Evolutionary conservation across 2,329 filamentous ascomycete genomes (phyloP).

Genomic region (Verticillium longisporum): DNA sequence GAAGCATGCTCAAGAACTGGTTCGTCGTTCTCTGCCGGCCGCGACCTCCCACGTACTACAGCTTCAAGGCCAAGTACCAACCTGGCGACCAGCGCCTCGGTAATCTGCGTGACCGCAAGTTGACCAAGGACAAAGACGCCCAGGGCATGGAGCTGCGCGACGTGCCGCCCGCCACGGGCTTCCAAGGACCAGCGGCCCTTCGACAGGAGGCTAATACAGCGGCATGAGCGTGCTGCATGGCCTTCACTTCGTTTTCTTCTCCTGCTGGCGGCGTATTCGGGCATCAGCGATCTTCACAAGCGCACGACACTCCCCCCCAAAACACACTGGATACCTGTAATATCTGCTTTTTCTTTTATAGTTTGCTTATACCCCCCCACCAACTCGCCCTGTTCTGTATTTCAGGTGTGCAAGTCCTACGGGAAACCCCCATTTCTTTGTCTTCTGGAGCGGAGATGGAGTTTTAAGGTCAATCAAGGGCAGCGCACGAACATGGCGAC

Average conservation of each 20-base stretch:
- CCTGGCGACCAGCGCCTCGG: conserved; percentile 83
- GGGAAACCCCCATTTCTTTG: not conserved
- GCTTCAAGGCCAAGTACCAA: conserved; percentile 71
- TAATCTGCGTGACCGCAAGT: conserved; percentile 28
- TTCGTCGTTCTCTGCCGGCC: conserved; percentile 74
- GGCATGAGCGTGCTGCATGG: not conserved
- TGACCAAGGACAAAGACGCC: conserved; percentile 41
- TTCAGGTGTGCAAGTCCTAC: not conserved
- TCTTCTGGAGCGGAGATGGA: not conserved
- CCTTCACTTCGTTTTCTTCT: not conserved
- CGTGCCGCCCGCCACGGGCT: conserved; percentile 40
- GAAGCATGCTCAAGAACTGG: conserved; percentile 70
- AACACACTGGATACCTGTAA: conserved; percentile 12
- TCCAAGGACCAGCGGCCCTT: conserved; percentile 47
- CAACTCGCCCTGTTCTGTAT: not conserved
- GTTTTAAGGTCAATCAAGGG: not conserved
- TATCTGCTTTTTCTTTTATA: conserved; percentile 9
- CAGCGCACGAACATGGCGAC: not conserved
- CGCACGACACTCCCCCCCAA: not conserved
- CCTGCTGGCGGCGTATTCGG: conserved; percentile 3
- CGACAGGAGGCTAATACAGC: conserved; percentile 20
- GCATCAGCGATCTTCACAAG: conserved; percentile 6
- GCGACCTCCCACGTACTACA: conserved; percentile 79
- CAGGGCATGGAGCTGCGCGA: conserved; percentile 68
- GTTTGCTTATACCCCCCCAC: conserved; percentile 9